A percentile compares a stretch with the other conserved stretches of the same genome.
phyloP scores from a whole-genome alignment of 2,329 filamentous ascomycete genomes.

The Chrysosporium queenslandicum region DNA sequence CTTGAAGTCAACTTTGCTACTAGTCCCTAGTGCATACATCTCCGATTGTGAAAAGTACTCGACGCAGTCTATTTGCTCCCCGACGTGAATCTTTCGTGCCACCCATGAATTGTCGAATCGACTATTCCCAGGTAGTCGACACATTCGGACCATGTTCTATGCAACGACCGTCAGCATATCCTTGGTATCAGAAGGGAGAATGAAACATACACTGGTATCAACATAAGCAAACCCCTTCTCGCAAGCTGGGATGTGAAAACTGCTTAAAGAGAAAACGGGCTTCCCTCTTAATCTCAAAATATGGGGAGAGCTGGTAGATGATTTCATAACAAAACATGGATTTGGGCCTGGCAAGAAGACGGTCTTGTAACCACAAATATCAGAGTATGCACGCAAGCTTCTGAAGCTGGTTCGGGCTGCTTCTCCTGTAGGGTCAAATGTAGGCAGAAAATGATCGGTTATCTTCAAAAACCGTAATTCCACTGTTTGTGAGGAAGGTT shows the following conservation, averaged over 20 bases:
- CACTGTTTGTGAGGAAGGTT: constrained; percentile 15
- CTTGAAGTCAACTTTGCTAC: constrained; percentile 59
- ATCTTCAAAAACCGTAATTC: constrained; percentile 66
- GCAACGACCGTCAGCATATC: background rate
- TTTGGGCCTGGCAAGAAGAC: constrained; percentile 75
- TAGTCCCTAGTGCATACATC: constrained; percentile 68
- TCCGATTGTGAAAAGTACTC: constrained; percentile 66
- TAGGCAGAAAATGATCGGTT: constrained; percentile 57
- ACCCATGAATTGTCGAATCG: constrained; percentile 70
- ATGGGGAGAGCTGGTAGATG: constrained; percentile 64
- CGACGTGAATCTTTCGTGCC: constrained; percentile 59
- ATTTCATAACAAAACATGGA: constrained; percentile 73
- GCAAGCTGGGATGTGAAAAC: constrained; percentile 67
- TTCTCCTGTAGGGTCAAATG: constrained; percentile 37
- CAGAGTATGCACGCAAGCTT: constrained; percentile 41
- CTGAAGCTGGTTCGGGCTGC: constrained; percentile 19
- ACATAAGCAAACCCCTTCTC: constrained; percentile 76
- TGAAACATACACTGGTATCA: constrained; percentile 45
- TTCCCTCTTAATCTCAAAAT: constrained; percentile 62
- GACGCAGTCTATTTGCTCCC: constrained; percentile 60
- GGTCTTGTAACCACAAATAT: constrained; percentile 64
- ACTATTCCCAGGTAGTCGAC: constrained; percentile 56
- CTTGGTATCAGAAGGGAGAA: background rate
- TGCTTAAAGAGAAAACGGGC: constrained; percentile 59
- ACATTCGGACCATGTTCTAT: constrained; percentile 61